Base-by-base conservation (phyloP, 192 early-diverging fungal species). In the Coemansia sp. region DNA sequence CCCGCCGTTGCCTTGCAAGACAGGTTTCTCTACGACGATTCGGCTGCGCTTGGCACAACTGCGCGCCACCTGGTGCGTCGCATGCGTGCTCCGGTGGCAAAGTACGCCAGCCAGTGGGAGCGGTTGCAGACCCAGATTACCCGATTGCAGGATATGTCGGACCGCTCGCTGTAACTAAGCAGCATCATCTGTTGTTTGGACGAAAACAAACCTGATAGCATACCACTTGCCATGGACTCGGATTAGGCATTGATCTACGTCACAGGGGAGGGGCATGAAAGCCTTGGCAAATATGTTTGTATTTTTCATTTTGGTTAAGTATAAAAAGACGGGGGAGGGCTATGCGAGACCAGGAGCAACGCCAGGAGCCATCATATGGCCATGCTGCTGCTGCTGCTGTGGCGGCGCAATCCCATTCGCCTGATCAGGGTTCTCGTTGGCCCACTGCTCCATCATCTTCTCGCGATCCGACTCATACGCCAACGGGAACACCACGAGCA, bases 391-490 rank as follows among this genome's bases (percentile, higher is more conserved):
- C 15, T 16, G 38, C 9, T 43, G 60, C 38, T 63, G 46, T 0
- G 24, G 38, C 11, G 52, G 62, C 6, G 11, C 51, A 20, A 53
- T 53, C 8, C 51, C 51, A 14, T 7, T 18, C 18, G 51, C 51
- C 51, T 53, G 51, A 9, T 53, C 51, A 2, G 51, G 51, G 83
- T 79, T 72, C 41, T 66, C 69, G 75, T 73, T 70, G 43, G 86
- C 88, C 79, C 92, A 92, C 77, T 91, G 89, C 69, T 92, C 85
- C 73, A 94, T 85, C 67, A 90, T 90, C 71, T 91, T 87, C 64
- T 98, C 95, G 67, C 90, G 88, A 78, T 95, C 94, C 23, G 93
- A 78, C 74, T 96, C 95, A 53, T 94, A 76, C 11, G 92, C 92
- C 45, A 98, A 84, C 43, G 95, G 95, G 65, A 96, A 77, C 52